Percentiles rank a stretch among this genome's conserved stretches.
phyloP scores from a whole-genome alignment of 257 asterid species.

The Solanum ahanhuiri region DNA sequence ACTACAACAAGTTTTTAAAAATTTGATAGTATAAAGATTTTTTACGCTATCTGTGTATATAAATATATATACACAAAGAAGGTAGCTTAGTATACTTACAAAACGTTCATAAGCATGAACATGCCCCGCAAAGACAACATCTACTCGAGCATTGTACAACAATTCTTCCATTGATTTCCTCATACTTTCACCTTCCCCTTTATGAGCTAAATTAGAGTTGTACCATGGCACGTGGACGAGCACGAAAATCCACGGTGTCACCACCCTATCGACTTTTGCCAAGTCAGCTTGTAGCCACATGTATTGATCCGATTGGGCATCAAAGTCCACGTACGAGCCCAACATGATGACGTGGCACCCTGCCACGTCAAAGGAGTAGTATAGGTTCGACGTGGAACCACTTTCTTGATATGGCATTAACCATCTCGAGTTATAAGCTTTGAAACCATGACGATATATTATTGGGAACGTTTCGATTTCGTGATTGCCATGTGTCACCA shows the following conservation, averaged over 20 bases:
- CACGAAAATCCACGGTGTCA: constrained; percentile 63
- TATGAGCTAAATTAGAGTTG: constrained; percentile 60
- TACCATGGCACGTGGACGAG: constrained; percentile 85
- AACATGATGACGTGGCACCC: constrained; percentile 66
- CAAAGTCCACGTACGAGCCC: constrained; percentile 68
- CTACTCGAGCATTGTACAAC: constrained; percentile 51
- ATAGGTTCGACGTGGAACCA: constrained; percentile 48
- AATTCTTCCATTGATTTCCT: constrained; percentile 52
- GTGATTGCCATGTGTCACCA: constrained; percentile 87
- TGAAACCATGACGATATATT: constrained; percentile 45
- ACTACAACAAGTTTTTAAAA: neutral
- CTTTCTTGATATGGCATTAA: constrained; percentile 60
- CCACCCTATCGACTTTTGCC: constrained; percentile 28
- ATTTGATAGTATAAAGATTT: neutral
- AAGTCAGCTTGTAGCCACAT: constrained; percentile 59
- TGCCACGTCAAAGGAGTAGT: constrained; percentile 61
- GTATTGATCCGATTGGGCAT: constrained; percentile 44
- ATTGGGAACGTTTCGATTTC: constrained; percentile 62
- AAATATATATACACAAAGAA: neutral
- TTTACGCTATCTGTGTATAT: neutral
- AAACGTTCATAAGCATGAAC: constrained; percentile 87
- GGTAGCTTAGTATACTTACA: constrained; percentile 27
- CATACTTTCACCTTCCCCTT: constrained; percentile 78
- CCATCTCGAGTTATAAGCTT: constrained; percentile 77
- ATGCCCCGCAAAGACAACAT: constrained; percentile 61